Evolutionary conservation across 1,284 basidiomycete species (phyloP).

Genomic region (Sanghuangporus weigelae): DNA sequence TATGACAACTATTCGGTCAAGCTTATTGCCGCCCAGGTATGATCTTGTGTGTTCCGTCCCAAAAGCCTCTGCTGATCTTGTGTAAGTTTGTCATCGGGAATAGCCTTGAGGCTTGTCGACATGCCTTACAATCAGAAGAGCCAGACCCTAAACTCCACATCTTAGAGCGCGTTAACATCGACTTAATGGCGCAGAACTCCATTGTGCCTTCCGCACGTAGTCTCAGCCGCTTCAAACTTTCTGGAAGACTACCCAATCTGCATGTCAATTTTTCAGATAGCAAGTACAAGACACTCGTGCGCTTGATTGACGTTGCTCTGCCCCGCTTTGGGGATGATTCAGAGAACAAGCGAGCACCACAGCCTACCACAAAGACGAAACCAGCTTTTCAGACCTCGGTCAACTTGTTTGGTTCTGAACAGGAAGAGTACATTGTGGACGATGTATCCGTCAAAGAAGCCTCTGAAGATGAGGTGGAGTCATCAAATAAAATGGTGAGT

Average conservation of each 20-base stretch:
- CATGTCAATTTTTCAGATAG: conserved; percentile 93
- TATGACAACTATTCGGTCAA: conserved; percentile 90
- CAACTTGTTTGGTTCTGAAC: conserved; percentile 46
- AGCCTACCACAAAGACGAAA: conserved; percentile 23
- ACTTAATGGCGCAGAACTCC: conserved; percentile 89
- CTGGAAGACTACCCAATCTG: conserved; percentile 85
- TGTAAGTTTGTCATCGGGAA: conserved; percentile 86
- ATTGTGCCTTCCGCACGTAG: conserved; percentile 87
- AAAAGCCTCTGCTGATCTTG: conserved; percentile 3
- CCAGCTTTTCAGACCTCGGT: conserved; percentile 45
- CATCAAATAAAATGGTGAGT: conserved; percentile 12
- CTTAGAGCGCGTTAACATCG: conserved; percentile 90
- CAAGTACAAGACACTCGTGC: conserved; percentile 95
- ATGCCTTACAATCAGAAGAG: conserved; percentile 58
- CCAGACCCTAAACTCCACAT: conserved; percentile 72
- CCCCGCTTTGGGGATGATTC: conserved; percentile 72
- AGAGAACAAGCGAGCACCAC: conserved; percentile 20
- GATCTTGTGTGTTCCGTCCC: conserved; percentile 17
- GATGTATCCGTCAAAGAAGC: conserved; percentile 48
- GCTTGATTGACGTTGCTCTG: conserved; percentile 87
- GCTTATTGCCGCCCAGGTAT: conserved; percentile 86
- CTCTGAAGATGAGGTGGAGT: conserved; percentile 31
- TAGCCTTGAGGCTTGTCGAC: conserved; percentile 77
- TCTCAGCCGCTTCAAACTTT: conserved; percentile 88
- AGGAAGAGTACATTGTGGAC: conserved; percentile 67